These are phyloP conservation scores for Gossypium armourianum DNA, from an alignment of 441 rosid genomes.

Conservation along the genomic window DNA sequence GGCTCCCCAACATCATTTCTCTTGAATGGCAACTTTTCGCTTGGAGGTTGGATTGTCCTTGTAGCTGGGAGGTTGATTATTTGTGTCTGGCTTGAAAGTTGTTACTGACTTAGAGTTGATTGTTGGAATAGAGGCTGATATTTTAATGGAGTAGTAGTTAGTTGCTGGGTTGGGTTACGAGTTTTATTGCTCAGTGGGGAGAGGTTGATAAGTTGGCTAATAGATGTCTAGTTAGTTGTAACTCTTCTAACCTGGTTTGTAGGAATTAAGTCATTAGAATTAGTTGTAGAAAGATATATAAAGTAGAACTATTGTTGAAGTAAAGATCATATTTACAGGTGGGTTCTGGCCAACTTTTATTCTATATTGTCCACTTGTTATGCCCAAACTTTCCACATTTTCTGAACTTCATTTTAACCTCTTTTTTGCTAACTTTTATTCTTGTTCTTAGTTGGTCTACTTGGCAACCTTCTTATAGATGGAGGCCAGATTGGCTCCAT, in stretches of 20 bases:
- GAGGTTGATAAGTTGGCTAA: neutral
- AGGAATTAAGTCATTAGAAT: neutral
- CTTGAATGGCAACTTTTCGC: neutral
- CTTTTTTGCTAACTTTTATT: neutral
- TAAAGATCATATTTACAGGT: neutral
- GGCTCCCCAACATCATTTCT: neutral
- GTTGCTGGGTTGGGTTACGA: neutral
- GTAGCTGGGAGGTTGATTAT: neutral
- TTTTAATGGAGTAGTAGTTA: neutral
- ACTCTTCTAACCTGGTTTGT: neutral
- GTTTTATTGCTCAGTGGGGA: neutral
- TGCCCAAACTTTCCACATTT: neutral
- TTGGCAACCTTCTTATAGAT: neutral
- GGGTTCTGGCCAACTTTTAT: neutral
- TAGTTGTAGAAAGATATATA: neutral
- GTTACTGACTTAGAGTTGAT: neutral
- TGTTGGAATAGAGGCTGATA: neutral
- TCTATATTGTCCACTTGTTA: neutral
- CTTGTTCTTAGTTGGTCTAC: neutral
- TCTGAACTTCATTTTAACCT: neutral
- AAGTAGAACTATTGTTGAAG: neutral
- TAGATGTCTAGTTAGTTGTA: neutral
- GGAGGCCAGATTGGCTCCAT: neutral
- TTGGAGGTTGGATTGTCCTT: neutral
- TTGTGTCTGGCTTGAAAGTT: neutral